Evolutionary conservation across 768 basidiomycete species (phyloP).

Genomic region (Boletus coccyginus): DNA sequence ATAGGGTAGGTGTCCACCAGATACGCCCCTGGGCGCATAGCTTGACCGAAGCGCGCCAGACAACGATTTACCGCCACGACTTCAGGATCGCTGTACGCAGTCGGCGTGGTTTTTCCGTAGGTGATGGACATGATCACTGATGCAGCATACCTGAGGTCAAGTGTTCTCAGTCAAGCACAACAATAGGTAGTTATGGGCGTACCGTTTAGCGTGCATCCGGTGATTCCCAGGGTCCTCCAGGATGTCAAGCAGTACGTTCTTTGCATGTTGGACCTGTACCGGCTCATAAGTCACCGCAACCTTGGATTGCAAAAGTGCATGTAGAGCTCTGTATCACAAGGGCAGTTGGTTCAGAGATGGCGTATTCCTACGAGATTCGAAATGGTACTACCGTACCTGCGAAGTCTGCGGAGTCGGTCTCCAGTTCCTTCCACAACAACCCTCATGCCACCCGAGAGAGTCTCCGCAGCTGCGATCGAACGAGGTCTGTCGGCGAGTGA

Average conservation of each 20-base stretch:
- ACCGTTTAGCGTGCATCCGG: slow-evolving; percentile 35
- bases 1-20: slow-evolving; percentile 27
- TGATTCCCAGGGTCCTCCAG: slow-evolving; percentile 32
- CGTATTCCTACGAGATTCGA: not conserved
- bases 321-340: slow-evolving; percentile 26
- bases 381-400: slow-evolving; percentile 11
- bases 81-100: slow-evolving; percentile 36
- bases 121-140: slow-evolving; percentile 37
- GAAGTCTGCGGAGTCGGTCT: slow-evolving; percentile 30
- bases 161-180: not conserved
- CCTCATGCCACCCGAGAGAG: slow-evolving; percentile 34
- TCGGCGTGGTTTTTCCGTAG: slow-evolving; percentile 40
- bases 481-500: slow-evolving; percentile 36
- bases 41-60: slow-evolving; percentile 25
- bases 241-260: slow-evolving; percentile 35
- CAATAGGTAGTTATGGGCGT: not conserved
- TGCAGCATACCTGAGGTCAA: slow-evolving; percentile 34
- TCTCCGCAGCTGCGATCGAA: slow-evolving; percentile 33
- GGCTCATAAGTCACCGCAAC: slow-evolving; percentile 32
- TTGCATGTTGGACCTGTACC: slow-evolving; percentile 33
- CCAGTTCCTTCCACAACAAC: slow-evolving; percentile 25
- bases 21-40: slow-evolving; percentile 23
- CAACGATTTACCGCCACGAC: slow-evolving; percentile 29
- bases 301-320: slow-evolving; percentile 35
- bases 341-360: not conserved